These are phyloP conservation scores for Diplodia mutila DNA, from an alignment of 2,329 filamentous ascomycete species.

Conservation along the genomic window DNA sequence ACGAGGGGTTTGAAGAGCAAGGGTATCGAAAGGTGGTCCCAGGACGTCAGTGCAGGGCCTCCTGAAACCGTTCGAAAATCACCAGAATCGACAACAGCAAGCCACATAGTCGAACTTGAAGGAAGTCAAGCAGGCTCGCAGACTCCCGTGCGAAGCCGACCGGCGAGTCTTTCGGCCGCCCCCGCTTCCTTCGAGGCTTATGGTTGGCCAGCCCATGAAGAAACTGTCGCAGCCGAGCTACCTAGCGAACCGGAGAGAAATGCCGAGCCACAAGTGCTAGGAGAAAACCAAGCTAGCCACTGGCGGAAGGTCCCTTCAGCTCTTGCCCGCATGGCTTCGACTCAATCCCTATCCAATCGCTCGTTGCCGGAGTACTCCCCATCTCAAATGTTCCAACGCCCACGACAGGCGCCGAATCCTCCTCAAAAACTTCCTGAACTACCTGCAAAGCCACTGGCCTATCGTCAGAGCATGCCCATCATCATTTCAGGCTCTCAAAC, in stretches of 20 bases:
- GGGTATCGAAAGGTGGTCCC: not conserved
- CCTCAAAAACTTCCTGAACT: conserved; percentile 5
- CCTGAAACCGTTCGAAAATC: not conserved
- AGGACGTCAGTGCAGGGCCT: not conserved
- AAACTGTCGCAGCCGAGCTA: not conserved
- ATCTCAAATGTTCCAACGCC: conserved; percentile 15
- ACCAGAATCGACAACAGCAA: not conserved
- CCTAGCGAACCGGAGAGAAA: not conserved
- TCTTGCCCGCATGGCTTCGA: conserved; percentile 13
- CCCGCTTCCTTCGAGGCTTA: conserved; percentile 5
- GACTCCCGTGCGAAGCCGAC: not conserved
- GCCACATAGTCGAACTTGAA: not conserved
- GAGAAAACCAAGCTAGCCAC: not conserved
- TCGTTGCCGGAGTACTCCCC: conserved; percentile 6
- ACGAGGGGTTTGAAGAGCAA: not conserved
- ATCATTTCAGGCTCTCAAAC: conserved; percentile 2
- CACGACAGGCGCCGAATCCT: not conserved
- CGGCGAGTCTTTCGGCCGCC: conserved; percentile 7
- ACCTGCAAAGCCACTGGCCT: conserved; percentile 11
- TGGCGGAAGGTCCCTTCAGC: conserved; percentile 14
- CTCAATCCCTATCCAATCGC: not conserved
- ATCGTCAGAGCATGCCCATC: conserved; percentile 17
- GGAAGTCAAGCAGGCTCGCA: not conserved
- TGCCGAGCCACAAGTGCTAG: not conserved
- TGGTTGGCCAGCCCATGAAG: not conserved